Conservation (phyloP, 805 yeast genomes). For the Ogataea corticis region DNA sequence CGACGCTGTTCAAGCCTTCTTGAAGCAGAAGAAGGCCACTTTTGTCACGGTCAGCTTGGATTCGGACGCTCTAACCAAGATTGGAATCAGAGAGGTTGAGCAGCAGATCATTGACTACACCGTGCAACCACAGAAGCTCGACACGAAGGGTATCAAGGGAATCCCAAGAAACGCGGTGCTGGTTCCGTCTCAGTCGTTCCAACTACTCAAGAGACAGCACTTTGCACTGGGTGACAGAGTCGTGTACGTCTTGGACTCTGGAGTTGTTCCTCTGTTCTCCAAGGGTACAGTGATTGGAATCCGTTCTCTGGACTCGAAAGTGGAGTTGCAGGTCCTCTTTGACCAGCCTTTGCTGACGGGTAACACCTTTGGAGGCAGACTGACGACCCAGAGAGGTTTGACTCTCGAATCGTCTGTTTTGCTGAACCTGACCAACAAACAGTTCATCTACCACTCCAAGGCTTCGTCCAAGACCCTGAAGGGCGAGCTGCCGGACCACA, state of each 20-base stretch:
- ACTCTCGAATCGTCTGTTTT: slow-evolving; percentile 79
- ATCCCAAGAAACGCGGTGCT: slow-evolving; percentile 85
- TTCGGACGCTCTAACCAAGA: slow-evolving; percentile 72
- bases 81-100: slow-evolving; percentile 69
- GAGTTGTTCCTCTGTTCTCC: slow-evolving; percentile 83
- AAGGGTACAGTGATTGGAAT: slow-evolving; percentile 87
- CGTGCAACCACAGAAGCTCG: slow-evolving; percentile 43
- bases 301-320: slow-evolving; percentile 56
- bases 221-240: slow-evolving; percentile 91
- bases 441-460: slow-evolving; percentile 73
- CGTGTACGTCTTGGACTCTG: slow-evolving; percentile 78
- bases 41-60: slow-evolving; percentile 70
- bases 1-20: slow-evolving; percentile 39
- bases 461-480: slow-evolving; percentile 49
- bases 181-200: slow-evolving; percentile 70
- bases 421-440: slow-evolving; percentile 72
- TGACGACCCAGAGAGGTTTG: slow-evolving; percentile 78
- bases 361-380: slow-evolving; percentile 73
- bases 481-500: slow-evolving; percentile 19
- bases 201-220: slow-evolving; percentile 68
- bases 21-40: slow-evolving; percentile 47
- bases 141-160: slow-evolving; percentile 63
- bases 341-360: slow-evolving; percentile 85
- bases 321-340: slow-evolving; percentile 75
- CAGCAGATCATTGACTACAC: slow-evolving; percentile 49